Evolutionary conservation across 768 basidiomycete genomes (phyloP), one percentile per base, ranked within the genome.

Genomic region (Naganishia randhawae): DNA sequence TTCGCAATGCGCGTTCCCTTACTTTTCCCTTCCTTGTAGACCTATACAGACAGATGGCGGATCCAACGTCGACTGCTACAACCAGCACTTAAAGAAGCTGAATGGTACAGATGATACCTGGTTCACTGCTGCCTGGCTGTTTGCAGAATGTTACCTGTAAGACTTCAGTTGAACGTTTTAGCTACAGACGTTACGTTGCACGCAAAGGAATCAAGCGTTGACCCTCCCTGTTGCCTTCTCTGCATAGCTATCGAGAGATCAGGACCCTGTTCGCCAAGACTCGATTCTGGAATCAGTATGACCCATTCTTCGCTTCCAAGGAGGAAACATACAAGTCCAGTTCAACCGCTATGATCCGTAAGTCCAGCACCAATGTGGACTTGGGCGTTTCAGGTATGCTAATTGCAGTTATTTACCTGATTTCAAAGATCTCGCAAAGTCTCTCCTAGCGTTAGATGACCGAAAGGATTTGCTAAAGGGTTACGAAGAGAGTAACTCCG

Each of bases 71-170:
- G 83, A 85, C 0, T 80, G 83, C n/a, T 98, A 92, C 81, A 97
- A 99, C 72, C 73, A 81, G 0, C 88, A 92, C 70, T 82, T 99
- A 14, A 64, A 63, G 10, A 77, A 78, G 6, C 77, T 61, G 22
- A 65, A 79, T 0, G 83, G 90, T 1, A 81, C 81, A 0, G 78
- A 81, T 31, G 76, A 82, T 0, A 89, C 88, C 0, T 99, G 95
- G 95, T 92, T 91, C 76, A 89, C 86, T 9, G 86, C 90, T 6
- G 91, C 93, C 1, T 99, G 95, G 95, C 84, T 99, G n/a, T 97
- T 84, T 77, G 92, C 92, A 66, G 95, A 97, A 88, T 96, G 82
- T 72, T 89, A 81, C 63, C 61, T 75, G 69, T 67, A 42, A 65
- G 61, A 69, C 27, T 33, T 41, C 17, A 19, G 6, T 19, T 33